These are phyloP conservation scores for Hanseniaspora sp. DNA, from an alignment of 1,139 yeast species.

Conservation along the genomic window DNA sequence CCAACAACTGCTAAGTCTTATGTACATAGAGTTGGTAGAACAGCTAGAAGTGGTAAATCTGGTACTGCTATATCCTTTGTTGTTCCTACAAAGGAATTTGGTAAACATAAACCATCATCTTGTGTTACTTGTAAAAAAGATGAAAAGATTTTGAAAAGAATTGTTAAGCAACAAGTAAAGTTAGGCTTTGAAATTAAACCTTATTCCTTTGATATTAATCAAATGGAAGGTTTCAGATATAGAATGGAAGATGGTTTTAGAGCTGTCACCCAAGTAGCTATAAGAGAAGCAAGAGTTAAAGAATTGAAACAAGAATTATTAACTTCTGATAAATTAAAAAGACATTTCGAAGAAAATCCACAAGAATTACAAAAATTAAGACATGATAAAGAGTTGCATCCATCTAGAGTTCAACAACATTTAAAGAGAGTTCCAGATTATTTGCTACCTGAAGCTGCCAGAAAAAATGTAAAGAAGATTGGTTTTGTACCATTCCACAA, in stretches of 20 bases:
- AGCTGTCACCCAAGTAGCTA: slow-evolving; percentile 79
- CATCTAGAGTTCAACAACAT: slow-evolving; percentile 72
- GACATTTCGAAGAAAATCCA: slow-evolving; percentile 97
- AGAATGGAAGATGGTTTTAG: slow-evolving; percentile 96
- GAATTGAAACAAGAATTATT: slow-evolving; percentile 82
- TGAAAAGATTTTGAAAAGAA: slow-evolving; percentile 70
- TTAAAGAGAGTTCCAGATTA: slow-evolving; percentile 89
- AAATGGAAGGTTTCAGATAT: slow-evolving; percentile 90
- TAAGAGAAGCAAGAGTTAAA: slow-evolving; percentile 86
- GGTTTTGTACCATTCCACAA: slow-evolving; percentile 75
- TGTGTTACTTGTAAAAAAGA: slow-evolving; percentile 65
- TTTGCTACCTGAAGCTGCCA: slow-evolving; percentile 70
- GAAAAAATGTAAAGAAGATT: slow-evolving; percentile 46
- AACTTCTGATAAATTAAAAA: slow-evolving; percentile 77
- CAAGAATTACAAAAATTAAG: slow-evolving; percentile 80
- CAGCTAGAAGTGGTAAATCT: slow-evolving; percentile 93
- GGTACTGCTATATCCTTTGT: slow-evolving; percentile 95
- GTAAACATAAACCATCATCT: slow-evolving; percentile 76
- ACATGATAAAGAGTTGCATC: slow-evolving; percentile 82
- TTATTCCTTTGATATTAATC: slow-evolving; percentile 82
- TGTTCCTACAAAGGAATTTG: slow-evolving; percentile 70
- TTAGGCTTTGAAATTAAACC: slow-evolving; percentile 67
- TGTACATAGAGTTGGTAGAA: slow-evolving; percentile 91
- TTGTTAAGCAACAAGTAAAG: slow-evolving; percentile 65
- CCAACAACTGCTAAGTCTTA: slow-evolving; percentile 86